Evolutionary conservation across 306 rosid genomes (phyloP), one percentile per base, ranked within the genome.

Genomic region (Vigna radiata): DNA sequence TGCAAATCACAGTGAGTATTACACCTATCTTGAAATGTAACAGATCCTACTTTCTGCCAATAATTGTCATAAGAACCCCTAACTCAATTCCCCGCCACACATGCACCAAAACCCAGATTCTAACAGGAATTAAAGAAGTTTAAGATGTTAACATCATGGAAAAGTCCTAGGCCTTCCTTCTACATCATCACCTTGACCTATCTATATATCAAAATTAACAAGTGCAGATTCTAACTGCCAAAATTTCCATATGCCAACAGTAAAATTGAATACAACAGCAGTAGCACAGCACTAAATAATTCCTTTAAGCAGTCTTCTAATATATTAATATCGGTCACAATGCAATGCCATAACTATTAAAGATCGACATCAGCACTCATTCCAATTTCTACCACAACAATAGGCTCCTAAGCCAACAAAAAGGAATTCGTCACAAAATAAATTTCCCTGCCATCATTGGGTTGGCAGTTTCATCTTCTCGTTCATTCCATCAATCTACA

Each of bases 401-500:
- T 62, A 14, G 76, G 54, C 73, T 31, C 66, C 55, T 23, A 79
- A 68, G 60, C 21, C 52, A 37, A 39, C 80, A 41, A 75, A 81
- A 53, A 59, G 37, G 21, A 76, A 76, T 33, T 56, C 53, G 63
- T 76, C 78, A 43, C 33, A 70, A 36, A 55, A 59, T 43, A 15
- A 58, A 59, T 2, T 19, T 9, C n/a, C 41, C 25, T 8, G 49
- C 61, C 48, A 71, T 52, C 69, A 68, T 54, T 53, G 47, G 7
- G 14, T 18, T 25, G 16, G 73, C 77, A 69, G 48, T 62, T 76
- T 70, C 50, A 49, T 36, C 72, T 65, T 49, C 68, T 19, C 47
- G 5, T 36, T 46, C 79, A 80, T 46, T 64, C 43, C 61, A 53
- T 44, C 61, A 37, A 72, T 56, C 46, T 60, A 49, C 87, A 75